Evolutionary conservation across 305 asterid genomes (phyloP).

Genomic region (Solanum chacoense): DNA sequence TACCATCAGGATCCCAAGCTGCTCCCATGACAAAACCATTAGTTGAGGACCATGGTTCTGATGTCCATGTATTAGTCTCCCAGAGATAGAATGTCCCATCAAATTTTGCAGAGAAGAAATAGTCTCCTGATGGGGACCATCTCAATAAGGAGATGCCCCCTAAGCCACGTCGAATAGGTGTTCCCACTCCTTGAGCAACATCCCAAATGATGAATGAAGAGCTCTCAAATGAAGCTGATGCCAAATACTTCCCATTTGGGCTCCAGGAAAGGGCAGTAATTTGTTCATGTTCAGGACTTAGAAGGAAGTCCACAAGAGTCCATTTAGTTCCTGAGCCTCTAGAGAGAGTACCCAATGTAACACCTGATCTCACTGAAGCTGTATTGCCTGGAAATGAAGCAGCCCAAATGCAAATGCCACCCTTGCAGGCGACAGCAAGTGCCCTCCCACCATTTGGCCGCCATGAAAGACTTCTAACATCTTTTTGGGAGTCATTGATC

Average conservation of each 20-base stretch:
- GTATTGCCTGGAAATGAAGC: conserved; percentile 84
- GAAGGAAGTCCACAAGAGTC: conserved; percentile 87
- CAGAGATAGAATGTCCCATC: conserved; percentile 96
- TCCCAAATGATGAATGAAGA: conserved; percentile 96
- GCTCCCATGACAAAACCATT: conserved; percentile 96
- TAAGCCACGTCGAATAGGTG: conserved; percentile 91
- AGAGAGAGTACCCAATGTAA: conserved; percentile 50
- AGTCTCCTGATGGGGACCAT: conserved; percentile 98
- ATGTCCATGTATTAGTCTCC: conserved; percentile 98
- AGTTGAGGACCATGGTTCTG: conserved; percentile 89
- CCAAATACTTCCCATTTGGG: conserved; percentile 96
- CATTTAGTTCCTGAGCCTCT: conserved; percentile 74
- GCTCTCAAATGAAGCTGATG: conserved; percentile 84
- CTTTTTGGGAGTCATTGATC: conserved; percentile 59
- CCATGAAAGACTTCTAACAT: conserved; percentile 77
- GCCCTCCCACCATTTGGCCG: conserved; percentile 90
- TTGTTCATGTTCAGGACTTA: conserved; percentile 55
- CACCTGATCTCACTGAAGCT: conserved; percentile 70
- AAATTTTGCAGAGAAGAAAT: conserved; percentile 80
- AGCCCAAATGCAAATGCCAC: conserved; percentile 93
- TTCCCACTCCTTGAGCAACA: conserved; percentile 86
- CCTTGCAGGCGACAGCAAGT: conserved; percentile 91
- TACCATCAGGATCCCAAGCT: conserved; percentile 95
- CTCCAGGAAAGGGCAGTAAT: conserved; percentile 91
- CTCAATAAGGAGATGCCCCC: conserved; percentile 91